phyloP scores from a whole-genome alignment of 768 basidiomycete genomes.

The Xerocomellus intermedius region DNA sequence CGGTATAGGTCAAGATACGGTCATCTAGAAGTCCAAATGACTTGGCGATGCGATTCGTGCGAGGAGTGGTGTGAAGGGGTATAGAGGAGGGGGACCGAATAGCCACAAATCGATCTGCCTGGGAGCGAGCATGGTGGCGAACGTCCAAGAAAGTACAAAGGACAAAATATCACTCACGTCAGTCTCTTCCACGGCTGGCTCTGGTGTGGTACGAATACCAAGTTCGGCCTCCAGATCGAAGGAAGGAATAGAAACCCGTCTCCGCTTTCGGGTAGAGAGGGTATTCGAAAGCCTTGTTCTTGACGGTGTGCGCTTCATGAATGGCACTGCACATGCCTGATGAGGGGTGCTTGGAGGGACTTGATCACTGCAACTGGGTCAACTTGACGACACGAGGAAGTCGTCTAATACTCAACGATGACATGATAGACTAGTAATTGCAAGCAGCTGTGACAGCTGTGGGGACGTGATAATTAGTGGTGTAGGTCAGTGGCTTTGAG shows the following conservation, averaged over 20 bases:
- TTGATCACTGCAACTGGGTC: conserved; percentile 25
- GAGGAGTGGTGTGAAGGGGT: conserved; percentile 61
- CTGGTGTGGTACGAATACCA: conserved; percentile 17
- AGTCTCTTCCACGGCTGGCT: conserved; percentile 24
- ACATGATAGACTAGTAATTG: conserved; percentile 14
- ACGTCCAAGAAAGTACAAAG: not conserved
- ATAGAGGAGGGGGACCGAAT: conserved; percentile 47
- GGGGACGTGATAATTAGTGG: not conserved
- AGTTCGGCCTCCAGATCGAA: conserved; percentile 38
- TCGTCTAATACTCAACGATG: conserved; percentile 30
- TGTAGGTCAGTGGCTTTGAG: conserved; percentile 3
- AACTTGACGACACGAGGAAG: conserved; percentile 10
- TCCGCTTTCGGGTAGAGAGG: conserved; percentile 41
- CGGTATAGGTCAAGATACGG: conserved; percentile 52
- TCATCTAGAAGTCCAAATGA: conserved; percentile 59
- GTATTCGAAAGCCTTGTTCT: conserved; percentile 39
- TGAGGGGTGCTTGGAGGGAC: conserved; percentile 25
- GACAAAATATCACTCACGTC: conserved; percentile 24
- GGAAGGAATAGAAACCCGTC: conserved; percentile 41
- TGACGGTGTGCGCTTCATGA: conserved; percentile 38
- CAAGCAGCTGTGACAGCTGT: not conserved
- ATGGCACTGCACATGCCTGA: conserved; percentile 25
- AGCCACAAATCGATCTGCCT: conserved; percentile 66
- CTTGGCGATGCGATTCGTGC: conserved; percentile 64
- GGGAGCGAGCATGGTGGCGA: not conserved